Evolutionary conservation across 371 early-diverging fungal genomes (phyloP), one percentile per base, ranked within the genome.

Genomic region (Mycotypha africana): DNA sequence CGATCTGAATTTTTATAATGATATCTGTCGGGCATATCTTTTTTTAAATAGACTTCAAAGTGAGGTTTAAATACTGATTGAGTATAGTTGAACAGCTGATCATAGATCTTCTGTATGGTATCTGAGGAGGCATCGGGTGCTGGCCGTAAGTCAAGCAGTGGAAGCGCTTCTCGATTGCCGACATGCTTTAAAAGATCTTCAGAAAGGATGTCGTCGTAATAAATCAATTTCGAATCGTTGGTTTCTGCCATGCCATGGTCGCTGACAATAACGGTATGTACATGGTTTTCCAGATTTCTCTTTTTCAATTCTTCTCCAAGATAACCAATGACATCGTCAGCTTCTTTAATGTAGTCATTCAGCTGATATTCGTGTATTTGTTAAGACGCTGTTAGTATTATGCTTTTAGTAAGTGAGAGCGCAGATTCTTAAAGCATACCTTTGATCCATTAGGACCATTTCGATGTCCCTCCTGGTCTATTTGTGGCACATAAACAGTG

Each of bases 241-340:
- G 62, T 55, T 12, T 62, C 56, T 6, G 91, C 74, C 95, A 97
- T 95, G 1, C 97, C 96, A 49, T 96, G 97, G 60, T 95, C 96
- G 47, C 92, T 81, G n/a, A 76, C 91, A 19, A 95, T 57, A n/a
- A 97, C 72, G 12, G 93, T 42, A 57, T 95, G 86, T 22, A 88
- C 83, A 23, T 78, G 62, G 1, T 75, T 40, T 26, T 77, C 74
- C 32, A 92, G 49, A 24, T 81, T 78, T 32, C 89, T 68, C 9
- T 51, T 43, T 2, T 57, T 61, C 0, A 95, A 47, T 15, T 77
- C 78, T 1, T 60, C 48, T 38, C 84, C 23, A 26, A 95, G 63
- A 28, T 64, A 47, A 5, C 79, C 82, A 24, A 95, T 46, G 2
- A 81, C 76, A 5, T 45, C 45, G 60, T 95, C 97, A 31, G 85